Evolutionary conservation across 257 asterid genomes (phyloP).

Genomic region (Penstemon davidsonii): DNA sequence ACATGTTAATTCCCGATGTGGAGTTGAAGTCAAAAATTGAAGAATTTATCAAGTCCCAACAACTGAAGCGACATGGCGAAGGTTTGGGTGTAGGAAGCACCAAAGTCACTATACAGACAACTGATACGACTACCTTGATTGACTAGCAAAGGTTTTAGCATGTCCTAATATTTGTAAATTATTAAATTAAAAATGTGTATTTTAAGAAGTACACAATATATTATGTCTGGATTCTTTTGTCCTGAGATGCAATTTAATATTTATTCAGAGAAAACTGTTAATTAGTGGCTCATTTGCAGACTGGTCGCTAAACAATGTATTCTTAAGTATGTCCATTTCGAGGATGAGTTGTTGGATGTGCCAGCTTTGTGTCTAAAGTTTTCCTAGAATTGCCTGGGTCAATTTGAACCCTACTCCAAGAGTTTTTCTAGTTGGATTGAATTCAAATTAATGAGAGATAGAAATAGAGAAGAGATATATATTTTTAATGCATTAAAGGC

Average conservation of each 20-base stretch:
- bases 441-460: no score
- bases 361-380: no score
- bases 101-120: constrained; percentile 70
- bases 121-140: constrained; percentile 58
- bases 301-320: constrained; percentile 3
- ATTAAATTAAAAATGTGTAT: constrained; percentile 3
- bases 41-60: constrained; percentile 62
- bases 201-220: constrained; percentile 9
- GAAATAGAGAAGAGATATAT: no score
- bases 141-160: constrained; percentile 40
- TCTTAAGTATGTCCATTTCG: no score
- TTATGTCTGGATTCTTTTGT: constrained; percentile 26
- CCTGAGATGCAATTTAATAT: neutral
- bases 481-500: no score
- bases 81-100: constrained; percentile 43
- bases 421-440: no score
- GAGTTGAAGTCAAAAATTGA: constrained; percentile 84
- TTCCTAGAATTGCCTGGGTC: no score
- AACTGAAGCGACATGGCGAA: constrained; percentile 45
- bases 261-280: neutral
- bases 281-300: neutral
- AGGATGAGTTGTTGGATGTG: no score
- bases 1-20: constrained; percentile 81
- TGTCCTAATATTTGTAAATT: constrained; percentile 44
- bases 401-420: no score